A percentile compares a stretch with the other conserved stretches of the same genome.
Evolutionary conservation across 305 asterid species (phyloP).

Genomic region (Rubia occidens): DNA sequence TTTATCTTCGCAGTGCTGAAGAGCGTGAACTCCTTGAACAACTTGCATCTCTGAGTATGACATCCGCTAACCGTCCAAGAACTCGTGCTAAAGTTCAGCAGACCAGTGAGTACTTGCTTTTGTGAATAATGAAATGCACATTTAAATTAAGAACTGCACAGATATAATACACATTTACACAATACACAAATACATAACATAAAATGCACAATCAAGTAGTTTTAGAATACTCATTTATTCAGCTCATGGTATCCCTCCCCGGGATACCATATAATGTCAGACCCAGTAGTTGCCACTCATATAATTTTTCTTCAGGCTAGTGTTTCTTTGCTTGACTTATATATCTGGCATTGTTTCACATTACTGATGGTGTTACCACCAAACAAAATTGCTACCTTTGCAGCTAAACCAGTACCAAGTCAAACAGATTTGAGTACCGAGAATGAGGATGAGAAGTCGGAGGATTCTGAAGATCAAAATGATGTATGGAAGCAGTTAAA

Average conservation of each 20-base stretch:
- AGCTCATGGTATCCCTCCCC: too few species aligned
- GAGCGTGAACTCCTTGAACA: slow-evolving; percentile 90
- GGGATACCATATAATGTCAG: neutral
- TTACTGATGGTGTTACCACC: slow-evolving; percentile 5
- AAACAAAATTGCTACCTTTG: slow-evolving; percentile 22
- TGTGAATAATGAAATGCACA: too few species aligned
- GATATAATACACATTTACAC: too few species aligned
- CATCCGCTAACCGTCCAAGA: slow-evolving; percentile 48
- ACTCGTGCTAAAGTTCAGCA: slow-evolving; percentile 55
- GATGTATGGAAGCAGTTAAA: slow-evolving; percentile 68
- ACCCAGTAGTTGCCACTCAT: neutral
- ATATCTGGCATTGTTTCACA: neutral
- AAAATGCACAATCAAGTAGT: too few species aligned
- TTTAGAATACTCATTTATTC: too few species aligned
- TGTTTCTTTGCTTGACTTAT: neutral
- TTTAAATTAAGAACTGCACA: too few species aligned
- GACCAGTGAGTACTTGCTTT: slow-evolving; percentile 41
- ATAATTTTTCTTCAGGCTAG: neutral
- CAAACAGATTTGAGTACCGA: slow-evolving; percentile 30
- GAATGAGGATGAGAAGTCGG: slow-evolving; percentile 24
- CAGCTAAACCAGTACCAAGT: slow-evolving; percentile 45
- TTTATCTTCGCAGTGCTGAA: slow-evolving; percentile 37
- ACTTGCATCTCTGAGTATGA: slow-evolving; percentile 57
- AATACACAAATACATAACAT: too few species aligned
- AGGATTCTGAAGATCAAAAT: slow-evolving; percentile 45